phyloP scores from a whole-genome alignment of 2,329 filamentous ascomycete species.

The Huntiella omanensis region DNA sequence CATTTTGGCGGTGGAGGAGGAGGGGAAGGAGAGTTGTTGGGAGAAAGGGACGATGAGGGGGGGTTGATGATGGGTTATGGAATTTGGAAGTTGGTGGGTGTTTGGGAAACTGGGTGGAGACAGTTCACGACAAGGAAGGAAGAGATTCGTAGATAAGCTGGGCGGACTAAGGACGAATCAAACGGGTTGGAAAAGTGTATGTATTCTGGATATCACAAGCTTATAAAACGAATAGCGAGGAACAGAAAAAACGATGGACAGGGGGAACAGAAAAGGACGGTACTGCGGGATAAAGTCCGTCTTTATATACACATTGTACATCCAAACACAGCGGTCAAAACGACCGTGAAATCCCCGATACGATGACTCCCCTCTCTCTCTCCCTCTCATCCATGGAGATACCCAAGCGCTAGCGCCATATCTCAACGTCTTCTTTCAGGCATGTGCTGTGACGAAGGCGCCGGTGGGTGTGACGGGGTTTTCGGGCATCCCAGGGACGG shows the following conservation, averaged over 20 bases:
- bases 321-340: too few species aligned
- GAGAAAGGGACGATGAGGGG: not conserved
- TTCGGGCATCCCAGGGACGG: too few species aligned
- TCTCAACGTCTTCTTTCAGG: too few species aligned
- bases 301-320: not conserved
- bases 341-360: too few species aligned
- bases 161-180: not conserved
- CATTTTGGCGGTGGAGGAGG: not conserved
- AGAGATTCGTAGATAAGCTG: not conserved
- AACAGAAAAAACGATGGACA: not conserved
- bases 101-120: not conserved
- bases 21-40: constrained; percentile 8
- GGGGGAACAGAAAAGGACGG: not conserved
- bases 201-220: too few species aligned
- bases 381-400: too few species aligned
- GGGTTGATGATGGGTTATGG: not conserved
- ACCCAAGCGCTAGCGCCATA: too few species aligned
- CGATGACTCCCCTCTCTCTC: too few species aligned
- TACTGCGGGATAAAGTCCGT: not conserved
- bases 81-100: too few species aligned
- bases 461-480: too few species aligned
- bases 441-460: too few species aligned
- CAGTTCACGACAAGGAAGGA: not conserved
- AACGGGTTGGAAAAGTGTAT: not conserved
- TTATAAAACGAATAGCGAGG: not conserved